phyloP scores from a whole-genome alignment of 1,284 basidiomycete species.

The Vanrija pseudolonga region DNA sequence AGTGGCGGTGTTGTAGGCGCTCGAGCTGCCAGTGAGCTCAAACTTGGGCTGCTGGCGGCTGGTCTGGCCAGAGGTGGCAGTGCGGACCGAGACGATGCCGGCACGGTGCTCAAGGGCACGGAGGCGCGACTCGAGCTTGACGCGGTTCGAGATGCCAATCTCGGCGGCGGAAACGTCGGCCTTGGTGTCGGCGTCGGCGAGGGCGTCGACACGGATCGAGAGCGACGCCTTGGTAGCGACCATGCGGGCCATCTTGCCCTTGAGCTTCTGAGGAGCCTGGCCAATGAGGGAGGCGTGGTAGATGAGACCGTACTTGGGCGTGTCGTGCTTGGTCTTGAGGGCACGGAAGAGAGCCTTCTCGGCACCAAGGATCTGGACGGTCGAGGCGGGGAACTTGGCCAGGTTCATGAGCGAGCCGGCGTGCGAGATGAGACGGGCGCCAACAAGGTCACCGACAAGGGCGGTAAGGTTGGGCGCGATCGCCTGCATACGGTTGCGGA shows the following conservation, averaged over 20 bases:
- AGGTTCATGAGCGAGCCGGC: constrained; percentile 90
- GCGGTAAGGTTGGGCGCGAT: constrained; percentile 96
- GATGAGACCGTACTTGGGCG: constrained; percentile 95
- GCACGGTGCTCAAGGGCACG: constrained; percentile 80
- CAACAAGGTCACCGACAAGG: constrained; percentile 93
- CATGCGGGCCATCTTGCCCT: constrained; percentile 99
- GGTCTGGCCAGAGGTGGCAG: constrained; percentile 56
- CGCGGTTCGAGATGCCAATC: constrained; percentile 87
- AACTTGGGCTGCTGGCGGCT: constrained; percentile 65
- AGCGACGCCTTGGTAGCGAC: constrained; percentile 96
- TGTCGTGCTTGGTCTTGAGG: constrained; percentile 98
- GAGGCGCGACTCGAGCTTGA: constrained; percentile 90
- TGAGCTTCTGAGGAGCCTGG: constrained; percentile 94
- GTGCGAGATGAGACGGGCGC: constrained; percentile 92
- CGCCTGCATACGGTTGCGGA: constrained; percentile 94
- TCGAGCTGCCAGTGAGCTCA: constrained; percentile 66
- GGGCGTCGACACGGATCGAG: constrained; percentile 92
- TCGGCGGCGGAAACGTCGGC: constrained; percentile 74
- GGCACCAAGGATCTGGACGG: constrained; percentile 95
- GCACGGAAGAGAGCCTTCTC: constrained; percentile 98
- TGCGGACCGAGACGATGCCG: constrained; percentile 64
- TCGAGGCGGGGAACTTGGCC: constrained; percentile 96
- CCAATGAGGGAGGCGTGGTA: constrained; percentile 96
- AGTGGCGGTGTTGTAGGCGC: constrained; percentile 71
- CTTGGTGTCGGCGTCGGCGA: constrained; percentile 88